A percentile compares a stretch with the other conserved stretches of the same genome.
These are phyloP conservation scores for Keqinozyma sinolaborantium DNA, from an alignment of 1,139 yeast genomes.

Conservation along the genomic window DNA sequence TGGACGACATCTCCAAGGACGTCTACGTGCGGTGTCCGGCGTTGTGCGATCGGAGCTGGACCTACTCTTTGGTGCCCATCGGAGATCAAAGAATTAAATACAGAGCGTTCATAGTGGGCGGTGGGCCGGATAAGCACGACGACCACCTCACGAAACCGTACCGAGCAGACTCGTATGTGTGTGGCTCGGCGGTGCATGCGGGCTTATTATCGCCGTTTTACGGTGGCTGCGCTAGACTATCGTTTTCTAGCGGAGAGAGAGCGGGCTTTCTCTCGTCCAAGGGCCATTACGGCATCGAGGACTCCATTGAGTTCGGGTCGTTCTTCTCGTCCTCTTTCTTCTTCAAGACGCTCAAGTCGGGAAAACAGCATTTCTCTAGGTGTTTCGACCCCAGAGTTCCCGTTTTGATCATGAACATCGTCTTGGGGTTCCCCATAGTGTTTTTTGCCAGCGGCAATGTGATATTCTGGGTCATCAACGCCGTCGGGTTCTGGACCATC, in stretches of 20 bases:
- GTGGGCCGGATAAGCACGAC: constrained; percentile 40
- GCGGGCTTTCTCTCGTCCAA: constrained; percentile 38
- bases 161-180: constrained; percentile 84
- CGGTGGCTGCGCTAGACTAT: constrained; percentile 80
- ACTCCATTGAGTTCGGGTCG: constrained; percentile 62
- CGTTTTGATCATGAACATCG: constrained; percentile 54
- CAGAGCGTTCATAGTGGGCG: constrained; percentile 73
- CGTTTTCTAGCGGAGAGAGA: constrained; percentile 54
- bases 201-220: constrained; percentile 67
- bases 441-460: constrained; percentile 51
- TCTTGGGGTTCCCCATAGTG: constrained; percentile 59
- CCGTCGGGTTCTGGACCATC: constrained; percentile 87
- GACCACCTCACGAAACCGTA: constrained; percentile 52
- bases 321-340: constrained; percentile 73
- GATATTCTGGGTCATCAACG: constrained; percentile 58
- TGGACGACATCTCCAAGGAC: constrained; percentile 35
- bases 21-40: constrained; percentile 82
- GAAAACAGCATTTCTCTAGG: constrained; percentile 27
- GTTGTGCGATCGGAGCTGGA: constrained; percentile 75
- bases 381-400: constrained; percentile 67
- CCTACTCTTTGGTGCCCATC: constrained; percentile 73
- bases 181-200: constrained; percentile 88
- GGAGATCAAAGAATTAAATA: constrained; percentile 70
- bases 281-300: constrained; percentile 49
- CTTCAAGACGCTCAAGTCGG: constrained; percentile 35